Evolutionary conservation across 2,329 filamentous ascomycete species (phyloP).

Genomic region (Fusarium tjaetaba): DNA sequence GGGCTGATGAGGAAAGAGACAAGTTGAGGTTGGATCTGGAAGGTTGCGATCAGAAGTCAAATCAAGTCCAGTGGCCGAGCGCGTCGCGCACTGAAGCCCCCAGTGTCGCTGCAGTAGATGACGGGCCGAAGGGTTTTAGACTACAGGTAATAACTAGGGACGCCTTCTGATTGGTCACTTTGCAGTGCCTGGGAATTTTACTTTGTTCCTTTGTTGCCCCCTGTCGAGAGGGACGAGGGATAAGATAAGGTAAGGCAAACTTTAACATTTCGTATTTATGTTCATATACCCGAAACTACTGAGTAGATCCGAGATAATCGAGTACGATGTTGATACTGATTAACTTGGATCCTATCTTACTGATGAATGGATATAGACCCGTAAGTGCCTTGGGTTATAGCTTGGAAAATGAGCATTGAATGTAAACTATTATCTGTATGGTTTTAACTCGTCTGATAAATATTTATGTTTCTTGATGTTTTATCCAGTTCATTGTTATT

Average conservation of each 20-base stretch:
- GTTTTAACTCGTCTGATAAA: fast-evolving
- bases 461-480: not conserved
- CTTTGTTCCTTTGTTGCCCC: conserved; percentile 1
- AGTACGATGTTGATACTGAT: not conserved
- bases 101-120: not conserved
- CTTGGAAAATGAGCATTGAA: not conserved
- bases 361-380: too few relatives aligned
- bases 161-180: conserved; percentile 19
- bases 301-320: conserved; percentile 3
- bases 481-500: fast-evolving
- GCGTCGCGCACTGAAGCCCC: conserved; percentile 25
- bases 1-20: conserved; percentile 7
- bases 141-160: conserved; percentile 21
- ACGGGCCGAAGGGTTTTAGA: conserved; percentile 24
- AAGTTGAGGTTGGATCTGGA: not conserved
- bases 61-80: conserved; percentile 8
- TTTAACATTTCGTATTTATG: conserved; percentile 3
- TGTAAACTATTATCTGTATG: not conserved
- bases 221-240: conserved; percentile 3
- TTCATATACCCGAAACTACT: not conserved
- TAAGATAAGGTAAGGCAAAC: not conserved
- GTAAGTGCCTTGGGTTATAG: too few relatives aligned
- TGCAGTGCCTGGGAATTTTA: not conserved
- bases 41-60: conserved; percentile 28
- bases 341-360: not conserved